A percentile compares a stretch with the other conserved stretches of the same genome.
Conservation (phyloP, 2,329 filamentous ascomycete genomes). For the Ascochyta lentis region DNA sequence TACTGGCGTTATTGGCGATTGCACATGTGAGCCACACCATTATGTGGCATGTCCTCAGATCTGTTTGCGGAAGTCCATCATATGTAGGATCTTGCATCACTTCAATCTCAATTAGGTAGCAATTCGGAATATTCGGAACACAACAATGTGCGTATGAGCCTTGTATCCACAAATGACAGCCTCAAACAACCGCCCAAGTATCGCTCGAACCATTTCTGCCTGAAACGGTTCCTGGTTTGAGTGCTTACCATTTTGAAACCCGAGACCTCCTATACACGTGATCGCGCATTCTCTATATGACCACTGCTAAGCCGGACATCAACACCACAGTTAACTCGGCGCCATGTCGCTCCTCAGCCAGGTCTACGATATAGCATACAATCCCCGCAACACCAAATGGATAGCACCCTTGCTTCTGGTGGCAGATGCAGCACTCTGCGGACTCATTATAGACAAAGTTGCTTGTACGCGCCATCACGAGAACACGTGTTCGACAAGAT, state of each 20-base stretch:
- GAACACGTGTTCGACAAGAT: constrained; percentile 32
- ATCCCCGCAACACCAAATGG: constrained; percentile 66
- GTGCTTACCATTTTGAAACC: constrained; percentile 33
- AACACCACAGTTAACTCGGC: constrained; percentile 18
- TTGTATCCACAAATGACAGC: constrained; percentile 1
- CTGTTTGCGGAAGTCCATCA: not conserved
- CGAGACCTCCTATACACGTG: constrained; percentile 30
- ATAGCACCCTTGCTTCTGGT: constrained; percentile 71
- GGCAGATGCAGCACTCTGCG: constrained; percentile 74
- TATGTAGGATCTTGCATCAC: not conserved
- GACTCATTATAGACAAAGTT: constrained; percentile 77
- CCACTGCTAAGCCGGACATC: constrained; percentile 17
- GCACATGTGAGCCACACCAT: not conserved
- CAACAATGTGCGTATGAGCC: not conserved
- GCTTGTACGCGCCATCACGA: constrained; percentile 68
- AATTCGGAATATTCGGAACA: not conserved
- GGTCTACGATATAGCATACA: constrained; percentile 53
- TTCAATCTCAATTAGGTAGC: not conserved
- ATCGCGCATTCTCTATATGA: constrained; percentile 31
- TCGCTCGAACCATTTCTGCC: constrained; percentile 27
- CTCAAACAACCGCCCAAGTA: constrained; percentile 19
- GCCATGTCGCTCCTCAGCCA: constrained; percentile 45
- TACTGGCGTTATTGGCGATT: constrained; percentile 8
- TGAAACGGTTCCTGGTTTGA: constrained; percentile 41
- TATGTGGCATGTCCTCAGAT: not conserved